These are phyloP conservation scores for Cryptococcus jaspeensis DNA, from an alignment of 1,284 basidiomycete species.

Conservation along the genomic window DNA sequence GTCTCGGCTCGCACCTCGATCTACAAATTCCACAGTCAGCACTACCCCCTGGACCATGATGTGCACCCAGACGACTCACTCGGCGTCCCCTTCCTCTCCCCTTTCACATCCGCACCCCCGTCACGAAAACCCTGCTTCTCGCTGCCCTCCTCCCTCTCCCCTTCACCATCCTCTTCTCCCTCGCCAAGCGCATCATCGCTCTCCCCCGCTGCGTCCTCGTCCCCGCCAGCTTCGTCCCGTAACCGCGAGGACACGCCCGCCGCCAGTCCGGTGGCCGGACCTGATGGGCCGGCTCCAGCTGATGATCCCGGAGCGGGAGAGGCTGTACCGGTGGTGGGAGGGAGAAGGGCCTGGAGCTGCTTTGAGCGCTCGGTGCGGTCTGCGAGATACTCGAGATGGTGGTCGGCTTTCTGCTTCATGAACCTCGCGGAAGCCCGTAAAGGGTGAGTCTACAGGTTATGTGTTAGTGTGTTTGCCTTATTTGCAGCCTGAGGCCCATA, in stretches of 20 bases:
- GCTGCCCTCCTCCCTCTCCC: constrained; percentile 13
- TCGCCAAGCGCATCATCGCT: constrained; percentile 34
- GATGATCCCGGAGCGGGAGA: constrained; percentile 2
- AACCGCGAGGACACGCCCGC: background rate
- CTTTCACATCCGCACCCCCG: constrained; percentile 7
- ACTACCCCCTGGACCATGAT: background rate
- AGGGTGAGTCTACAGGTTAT: constrained; percentile 62
- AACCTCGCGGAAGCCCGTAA: constrained; percentile 73
- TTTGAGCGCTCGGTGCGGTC: constrained; percentile 72
- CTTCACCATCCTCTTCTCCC: constrained; percentile 21
- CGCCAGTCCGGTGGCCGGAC: background rate
- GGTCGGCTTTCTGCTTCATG: constrained; percentile 71
- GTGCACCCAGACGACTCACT: constrained; percentile 4
- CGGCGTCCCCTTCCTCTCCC: constrained; percentile 4
- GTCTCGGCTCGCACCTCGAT: constrained; percentile 3
- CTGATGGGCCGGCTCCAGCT: background rate
- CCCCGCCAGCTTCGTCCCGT: constrained; percentile 20
- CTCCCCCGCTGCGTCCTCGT: constrained; percentile 45
- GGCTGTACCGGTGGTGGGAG: constrained; percentile 36
- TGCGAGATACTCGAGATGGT: constrained; percentile 79
- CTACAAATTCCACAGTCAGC: background rate
- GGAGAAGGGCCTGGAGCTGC: constrained; percentile 59
- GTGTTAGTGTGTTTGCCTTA: background rate
- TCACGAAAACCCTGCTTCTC: constrained; percentile 6
- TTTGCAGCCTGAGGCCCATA: background rate